phyloP scores from a whole-genome alignment of 768 basidiomycete species.

The Baorangia bicolor region DNA sequence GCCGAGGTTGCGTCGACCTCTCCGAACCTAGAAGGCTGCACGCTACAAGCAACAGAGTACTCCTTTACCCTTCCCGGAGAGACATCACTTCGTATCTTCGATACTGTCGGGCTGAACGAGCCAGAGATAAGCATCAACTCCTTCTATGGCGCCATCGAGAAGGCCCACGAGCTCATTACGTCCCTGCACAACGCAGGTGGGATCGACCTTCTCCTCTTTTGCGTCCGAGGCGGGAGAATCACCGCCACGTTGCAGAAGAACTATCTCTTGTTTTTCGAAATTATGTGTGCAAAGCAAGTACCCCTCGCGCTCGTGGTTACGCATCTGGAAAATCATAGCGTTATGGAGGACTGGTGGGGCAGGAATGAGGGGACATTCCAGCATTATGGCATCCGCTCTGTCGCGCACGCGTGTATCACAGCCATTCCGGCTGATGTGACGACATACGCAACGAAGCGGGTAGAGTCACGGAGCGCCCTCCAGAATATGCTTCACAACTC shows the following conservation, averaged over 20 bases:
- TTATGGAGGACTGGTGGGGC: conserved; percentile 15
- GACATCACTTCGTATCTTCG: background rate
- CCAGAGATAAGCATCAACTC: conserved; percentile 1
- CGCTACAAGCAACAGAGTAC: background rate
- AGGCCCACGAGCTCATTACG: conserved; percentile 7
- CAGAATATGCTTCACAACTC: background rate
- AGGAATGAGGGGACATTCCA: background rate
- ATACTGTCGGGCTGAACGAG: conserved; percentile 12
- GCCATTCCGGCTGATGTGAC: background rate
- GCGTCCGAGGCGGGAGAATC: conserved; percentile 5
- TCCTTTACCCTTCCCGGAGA: background rate
- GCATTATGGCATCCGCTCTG: background rate
- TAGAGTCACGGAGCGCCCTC: background rate
- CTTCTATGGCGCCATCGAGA: conserved; percentile 8
- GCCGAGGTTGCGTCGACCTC: background rate
- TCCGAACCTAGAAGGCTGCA: background rate
- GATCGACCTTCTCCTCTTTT: conserved; percentile 17
- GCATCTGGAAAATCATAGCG: conserved; percentile 1
- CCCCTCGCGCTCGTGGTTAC: conserved; percentile 16
- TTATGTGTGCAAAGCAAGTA: conserved; percentile 7
- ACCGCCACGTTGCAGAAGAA: conserved; percentile 4
- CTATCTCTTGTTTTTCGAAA: conserved; percentile 16
- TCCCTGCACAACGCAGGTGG: conserved; percentile 3
- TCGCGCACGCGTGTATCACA: conserved; percentile 13
- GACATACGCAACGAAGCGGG: background rate